Conservation (phyloP, 768 basidiomycete species). For the Floccularia luteovirens region DNA sequence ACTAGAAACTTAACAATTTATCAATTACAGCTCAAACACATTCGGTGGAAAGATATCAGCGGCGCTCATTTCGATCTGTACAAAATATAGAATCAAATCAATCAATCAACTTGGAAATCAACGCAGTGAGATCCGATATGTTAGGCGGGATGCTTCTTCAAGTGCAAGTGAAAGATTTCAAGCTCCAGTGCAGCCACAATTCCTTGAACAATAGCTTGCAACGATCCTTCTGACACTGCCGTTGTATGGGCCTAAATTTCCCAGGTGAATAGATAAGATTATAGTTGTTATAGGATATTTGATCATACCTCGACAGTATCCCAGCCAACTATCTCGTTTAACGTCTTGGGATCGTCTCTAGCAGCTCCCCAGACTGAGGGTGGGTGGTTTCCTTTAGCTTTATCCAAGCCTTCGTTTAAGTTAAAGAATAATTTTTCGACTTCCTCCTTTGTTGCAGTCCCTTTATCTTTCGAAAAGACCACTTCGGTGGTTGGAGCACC, state of each 20-base stretch:
- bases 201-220: background rate
- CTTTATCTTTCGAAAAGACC: background rate
- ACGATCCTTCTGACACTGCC: background rate
- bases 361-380: background rate
- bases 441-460: background rate
- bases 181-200: background rate
- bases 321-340: conserved; percentile 4
- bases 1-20: too few species aligned
- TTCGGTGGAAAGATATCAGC: too few species aligned
- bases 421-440: background rate
- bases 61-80: too few species aligned
- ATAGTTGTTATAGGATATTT: background rate
- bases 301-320: conserved; percentile 5
- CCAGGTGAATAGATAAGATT: too few species aligned
- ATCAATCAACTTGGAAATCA: too few species aligned
- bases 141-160: background rate
- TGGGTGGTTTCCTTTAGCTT: background rate
- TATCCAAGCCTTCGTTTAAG: conserved; percentile 2
- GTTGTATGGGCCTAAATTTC: background rate
- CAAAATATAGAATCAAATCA: too few species aligned
- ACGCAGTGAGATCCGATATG: too few species aligned
- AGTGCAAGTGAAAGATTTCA: background rate
- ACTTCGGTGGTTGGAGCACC: conserved; percentile 8
- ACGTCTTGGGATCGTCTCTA: conserved; percentile 1
- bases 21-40: too few species aligned